Base-by-base conservation (phyloP, 805 yeast genomes). In the Myxozyma neglecta region DNA sequence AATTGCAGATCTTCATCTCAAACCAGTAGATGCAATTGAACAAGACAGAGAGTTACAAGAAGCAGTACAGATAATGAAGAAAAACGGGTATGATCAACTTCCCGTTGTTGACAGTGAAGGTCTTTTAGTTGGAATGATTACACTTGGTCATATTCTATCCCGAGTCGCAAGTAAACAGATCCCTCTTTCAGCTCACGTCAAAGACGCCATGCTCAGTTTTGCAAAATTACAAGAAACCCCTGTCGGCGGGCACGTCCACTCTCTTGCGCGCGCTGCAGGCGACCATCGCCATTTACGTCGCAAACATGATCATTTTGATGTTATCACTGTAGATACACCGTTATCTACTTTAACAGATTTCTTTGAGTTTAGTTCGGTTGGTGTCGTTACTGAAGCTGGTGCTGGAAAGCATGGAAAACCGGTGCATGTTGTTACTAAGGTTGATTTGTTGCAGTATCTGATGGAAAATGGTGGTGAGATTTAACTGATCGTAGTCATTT, bases 301-400 rank as follows among this genome's bases (percentile, higher is more conserved):
- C 46, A 48, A 54, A 35, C 59, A 63, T 24, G 61, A 64, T 77
- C 79, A 82, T 69, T 89, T 87, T 74, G 83, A 81, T 63, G 82
- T 81, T 65, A 86, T 89, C 70, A 84, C 88, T 39, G 80, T 83
- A 60, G 80, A 81, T 57, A 86, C 96, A 9, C 81, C 86, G 57
- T 79, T 89, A 71, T 74, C 82, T 43, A 87, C 87, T 63, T 81
- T 89, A 75, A 88, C 86, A 78, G 81, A 81, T 71, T 89, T 89
- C 76, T 89, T 89, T 70, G 96, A 89, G 78, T 88, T 86, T 71
- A 86, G 88, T 75, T 88, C 96, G 11, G 85, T 89, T 67, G 96
- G 94, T 42, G 83, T 89, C 69, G 88, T 89, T 61, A 89, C 96
- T 51, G 92, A 87, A 70, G 53, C 69, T 34, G 71, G 72, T n/a